Evolutionary conservation across 495 filamentous ascomycete species (phyloP).

Genomic region (Margaritispora aquatica): DNA sequence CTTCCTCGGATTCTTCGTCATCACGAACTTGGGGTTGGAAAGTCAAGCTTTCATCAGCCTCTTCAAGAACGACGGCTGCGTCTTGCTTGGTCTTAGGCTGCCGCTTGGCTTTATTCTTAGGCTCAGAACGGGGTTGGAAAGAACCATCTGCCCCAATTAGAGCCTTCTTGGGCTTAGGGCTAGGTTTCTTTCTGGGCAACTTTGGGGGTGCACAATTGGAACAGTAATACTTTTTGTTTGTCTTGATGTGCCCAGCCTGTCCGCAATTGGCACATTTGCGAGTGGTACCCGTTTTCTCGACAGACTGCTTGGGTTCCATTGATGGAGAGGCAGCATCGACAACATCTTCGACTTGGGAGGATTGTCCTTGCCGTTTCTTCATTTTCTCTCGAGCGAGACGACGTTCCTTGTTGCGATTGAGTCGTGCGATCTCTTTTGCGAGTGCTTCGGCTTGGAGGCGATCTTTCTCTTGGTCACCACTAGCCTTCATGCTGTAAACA

Average conservation of each 20-base stretch:
- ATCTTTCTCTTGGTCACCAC: conserved; percentile 63
- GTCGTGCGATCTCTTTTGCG: conserved; percentile 62
- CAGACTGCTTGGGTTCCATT: conserved; percentile 22
- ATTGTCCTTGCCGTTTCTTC: conserved; percentile 50
- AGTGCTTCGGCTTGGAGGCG: neutral
- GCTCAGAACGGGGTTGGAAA: neutral
- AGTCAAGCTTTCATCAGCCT: neutral
- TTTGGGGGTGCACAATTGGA: neutral
- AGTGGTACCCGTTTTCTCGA: conserved; percentile 59
- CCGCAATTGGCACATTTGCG: conserved; percentile 97
- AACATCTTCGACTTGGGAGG: conserved; percentile 27
- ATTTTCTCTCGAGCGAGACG: conserved; percentile 86
- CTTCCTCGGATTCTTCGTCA: neutral
- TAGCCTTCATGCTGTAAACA: conserved; percentile 50
- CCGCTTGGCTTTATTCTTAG: neutral
- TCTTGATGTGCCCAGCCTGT: conserved; percentile 94
- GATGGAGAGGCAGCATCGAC: conserved; percentile 39
- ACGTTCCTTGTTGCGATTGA: conserved; percentile 87
- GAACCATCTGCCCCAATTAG: neutral
- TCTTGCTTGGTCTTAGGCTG: neutral
- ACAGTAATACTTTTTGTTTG: conserved; percentile 80
- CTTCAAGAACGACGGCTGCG: neutral
- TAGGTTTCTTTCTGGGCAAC: neutral
- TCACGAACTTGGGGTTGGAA: neutral
- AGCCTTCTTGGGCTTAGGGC: neutral